These are phyloP conservation scores for Nakataea oryzae DNA, from an alignment of 2,329 filamentous ascomycete genomes.

Conservation along the genomic window DNA sequence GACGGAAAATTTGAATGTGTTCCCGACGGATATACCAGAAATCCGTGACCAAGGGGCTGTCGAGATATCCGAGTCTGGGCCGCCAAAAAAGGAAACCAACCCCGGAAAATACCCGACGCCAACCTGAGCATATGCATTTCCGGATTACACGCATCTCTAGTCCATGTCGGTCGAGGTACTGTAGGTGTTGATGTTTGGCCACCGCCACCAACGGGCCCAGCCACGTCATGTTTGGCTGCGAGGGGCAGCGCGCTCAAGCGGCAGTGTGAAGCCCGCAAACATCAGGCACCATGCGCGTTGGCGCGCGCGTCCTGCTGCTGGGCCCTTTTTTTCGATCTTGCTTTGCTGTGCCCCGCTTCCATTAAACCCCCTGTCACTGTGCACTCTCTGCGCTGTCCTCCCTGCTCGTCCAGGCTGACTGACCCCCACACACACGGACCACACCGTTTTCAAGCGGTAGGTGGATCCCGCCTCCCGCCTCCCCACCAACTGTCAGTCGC, in stretches of 20 bases:
- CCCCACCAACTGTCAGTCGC: not conserved
- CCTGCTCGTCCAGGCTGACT: not conserved
- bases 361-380: not conserved
- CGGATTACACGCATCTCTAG: not conserved
- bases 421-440: not conserved
- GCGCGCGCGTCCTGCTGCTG: too few species aligned
- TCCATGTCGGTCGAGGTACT: too few species aligned
- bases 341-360: too few species aligned
- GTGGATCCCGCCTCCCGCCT: not conserved
- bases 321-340: too few species aligned
- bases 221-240: too few species aligned
- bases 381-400: not conserved
- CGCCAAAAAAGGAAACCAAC: not conserved
- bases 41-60: not conserved
- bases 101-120: not conserved
- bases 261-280: too few species aligned
- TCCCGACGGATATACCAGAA: not conserved
- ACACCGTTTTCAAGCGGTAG: not conserved
- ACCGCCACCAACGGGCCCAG: too few species aligned
- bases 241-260: too few species aligned
- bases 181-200: too few species aligned
- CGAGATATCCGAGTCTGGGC: not conserved
- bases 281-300: too few species aligned
- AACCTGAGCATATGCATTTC: not conserved
- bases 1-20: not conserved